phyloP scores from a whole-genome alignment of 2,329 filamentous ascomycete genomes.

The Epichloe sibirici region DNA sequence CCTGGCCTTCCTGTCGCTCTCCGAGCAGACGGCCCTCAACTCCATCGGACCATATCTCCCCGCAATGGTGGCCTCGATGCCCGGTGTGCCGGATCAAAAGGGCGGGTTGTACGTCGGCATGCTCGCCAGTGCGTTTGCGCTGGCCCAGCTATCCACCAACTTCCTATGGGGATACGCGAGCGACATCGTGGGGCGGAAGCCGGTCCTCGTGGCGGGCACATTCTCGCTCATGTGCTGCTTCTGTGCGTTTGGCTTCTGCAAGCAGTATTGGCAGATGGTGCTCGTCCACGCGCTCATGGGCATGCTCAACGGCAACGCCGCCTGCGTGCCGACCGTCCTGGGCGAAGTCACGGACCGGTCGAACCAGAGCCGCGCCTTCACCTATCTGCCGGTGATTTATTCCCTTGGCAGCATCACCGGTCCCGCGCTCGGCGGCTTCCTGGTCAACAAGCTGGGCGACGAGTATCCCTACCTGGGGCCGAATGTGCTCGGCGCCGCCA shows the following conservation, averaged over 20 bases:
- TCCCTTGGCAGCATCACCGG: constrained; percentile 88
- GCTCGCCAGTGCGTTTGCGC: constrained; percentile 80
- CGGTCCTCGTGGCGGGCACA: constrained; percentile 66
- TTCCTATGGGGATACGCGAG: constrained; percentile 47
- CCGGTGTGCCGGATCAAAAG: constrained; percentile 57
- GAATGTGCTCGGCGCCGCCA: constrained; percentile 63
- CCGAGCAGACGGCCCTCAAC: constrained; percentile 93
- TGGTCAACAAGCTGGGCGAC: constrained; percentile 52
- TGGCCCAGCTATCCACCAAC: constrained; percentile 86
- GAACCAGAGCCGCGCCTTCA: constrained; percentile 89
- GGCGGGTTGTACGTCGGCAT: constrained; percentile 82
- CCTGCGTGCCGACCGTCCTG: constrained; percentile 82
- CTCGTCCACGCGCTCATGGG: constrained; percentile 85
- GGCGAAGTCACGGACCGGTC: constrained; percentile 91
- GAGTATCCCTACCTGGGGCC: constrained; percentile 75
- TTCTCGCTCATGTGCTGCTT: constrained; percentile 74
- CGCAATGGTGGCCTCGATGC: constrained; percentile 79
- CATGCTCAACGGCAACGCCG: constrained; percentile 86
- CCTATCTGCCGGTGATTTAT: constrained; percentile 92
- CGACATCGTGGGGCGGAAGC: constrained; percentile 62
- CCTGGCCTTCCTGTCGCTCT: constrained; percentile 76
- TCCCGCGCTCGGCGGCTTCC: constrained; percentile 75
- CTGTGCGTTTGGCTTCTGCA: constrained; percentile 76
- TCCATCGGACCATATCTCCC: constrained; percentile 93
- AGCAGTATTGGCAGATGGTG: constrained; percentile 70